These are phyloP conservation scores for Alternaria arborescens DNA, from an alignment of 2,329 filamentous ascomycete species.

Conservation along the genomic window DNA sequence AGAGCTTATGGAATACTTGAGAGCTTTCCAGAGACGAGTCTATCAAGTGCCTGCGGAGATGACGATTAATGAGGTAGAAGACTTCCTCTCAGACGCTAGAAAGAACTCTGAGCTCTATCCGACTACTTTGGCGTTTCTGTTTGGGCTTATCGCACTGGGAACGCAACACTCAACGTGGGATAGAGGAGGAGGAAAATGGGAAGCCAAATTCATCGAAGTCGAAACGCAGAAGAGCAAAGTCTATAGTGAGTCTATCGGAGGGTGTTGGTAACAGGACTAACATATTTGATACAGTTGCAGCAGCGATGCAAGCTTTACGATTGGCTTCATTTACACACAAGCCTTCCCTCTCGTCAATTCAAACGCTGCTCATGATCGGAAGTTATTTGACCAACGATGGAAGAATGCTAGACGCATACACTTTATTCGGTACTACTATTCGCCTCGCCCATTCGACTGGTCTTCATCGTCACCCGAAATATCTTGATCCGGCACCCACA, in stretches of 20 bases:
- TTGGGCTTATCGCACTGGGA: slow-evolving; percentile 58
- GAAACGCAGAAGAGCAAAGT: slow-evolving; percentile 53
- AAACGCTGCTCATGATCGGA: slow-evolving; percentile 59
- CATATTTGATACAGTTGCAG: slow-evolving; percentile 51
- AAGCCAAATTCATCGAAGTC: slow-evolving; percentile 46
- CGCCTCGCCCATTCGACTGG: slow-evolving; percentile 60
- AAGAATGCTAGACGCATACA: slow-evolving; percentile 61
- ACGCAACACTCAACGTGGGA: slow-evolving; percentile 58
- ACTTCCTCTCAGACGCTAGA: slow-evolving; percentile 54
- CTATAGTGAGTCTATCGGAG: slow-evolving; percentile 52
- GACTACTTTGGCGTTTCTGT: slow-evolving; percentile 59
- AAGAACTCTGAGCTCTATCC: slow-evolving; percentile 56
- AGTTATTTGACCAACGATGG: slow-evolving; percentile 60
- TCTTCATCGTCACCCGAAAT: slow-evolving; percentile 59
- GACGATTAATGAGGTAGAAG: slow-evolving; percentile 55
- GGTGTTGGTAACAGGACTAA: background rate
- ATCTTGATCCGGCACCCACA: slow-evolving; percentile 54
- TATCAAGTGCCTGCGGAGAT: slow-evolving; percentile 56
- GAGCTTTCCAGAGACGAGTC: slow-evolving; percentile 54
- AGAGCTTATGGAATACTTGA: slow-evolving; percentile 53
- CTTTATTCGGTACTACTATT: slow-evolving; percentile 59
- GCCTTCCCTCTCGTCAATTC: slow-evolving; percentile 57
- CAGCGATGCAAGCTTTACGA: slow-evolving; percentile 61
- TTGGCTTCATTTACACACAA: slow-evolving; percentile 59
- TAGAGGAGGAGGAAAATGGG: slow-evolving; percentile 51